A percentile compares a stretch with the other conserved stretches of the same genome.
Conservation (phyloP, 768 basidiomycete species). For the Scleroderma citrinum region DNA sequence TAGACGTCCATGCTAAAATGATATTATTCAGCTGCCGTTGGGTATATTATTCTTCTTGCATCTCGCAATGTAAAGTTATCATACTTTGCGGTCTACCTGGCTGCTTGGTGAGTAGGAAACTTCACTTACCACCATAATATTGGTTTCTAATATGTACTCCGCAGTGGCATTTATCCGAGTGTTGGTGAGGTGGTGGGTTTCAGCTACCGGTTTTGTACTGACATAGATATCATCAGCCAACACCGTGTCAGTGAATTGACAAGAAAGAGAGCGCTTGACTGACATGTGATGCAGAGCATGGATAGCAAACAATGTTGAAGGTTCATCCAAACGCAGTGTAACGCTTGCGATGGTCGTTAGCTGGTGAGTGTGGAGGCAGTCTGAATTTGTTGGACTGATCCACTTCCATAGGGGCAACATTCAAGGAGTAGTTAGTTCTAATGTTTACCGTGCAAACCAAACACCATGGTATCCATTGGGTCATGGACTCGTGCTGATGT, state of each 20-base stretch:
- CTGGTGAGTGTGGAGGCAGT: constrained; percentile 35
- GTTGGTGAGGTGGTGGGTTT: constrained; percentile 44
- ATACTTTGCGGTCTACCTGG: constrained; percentile 67
- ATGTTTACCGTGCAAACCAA: constrained; percentile 66
- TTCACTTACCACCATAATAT: neutral
- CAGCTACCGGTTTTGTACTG: neutral
- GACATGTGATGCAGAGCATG: constrained; percentile 32
- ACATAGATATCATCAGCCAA: constrained; percentile 45
- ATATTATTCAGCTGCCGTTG: constrained; percentile 41
- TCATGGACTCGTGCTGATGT: constrained; percentile 64
- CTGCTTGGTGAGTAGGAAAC: constrained; percentile 51
- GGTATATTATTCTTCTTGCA: constrained; percentile 64
- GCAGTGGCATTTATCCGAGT: constrained; percentile 70
- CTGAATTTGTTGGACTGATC: neutral
- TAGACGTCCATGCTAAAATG: neutral
- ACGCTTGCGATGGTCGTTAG: constrained; percentile 65
- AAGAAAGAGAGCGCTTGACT: constrained; percentile 1
- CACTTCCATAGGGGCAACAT: constrained; percentile 51
- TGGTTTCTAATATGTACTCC: constrained; percentile 1
- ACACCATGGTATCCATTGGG: constrained; percentile 61
- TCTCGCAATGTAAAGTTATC: constrained; percentile 61
- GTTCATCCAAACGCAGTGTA: constrained; percentile 70
- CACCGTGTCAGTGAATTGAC: constrained; percentile 38
- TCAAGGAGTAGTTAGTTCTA: constrained; percentile 70
- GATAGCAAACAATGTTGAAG: constrained; percentile 69